Evolutionary conservation across 768 basidiomycete genomes (phyloP), one percentile per base, ranked within the genome.

Genomic region (Lactarius tabidus): DNA sequence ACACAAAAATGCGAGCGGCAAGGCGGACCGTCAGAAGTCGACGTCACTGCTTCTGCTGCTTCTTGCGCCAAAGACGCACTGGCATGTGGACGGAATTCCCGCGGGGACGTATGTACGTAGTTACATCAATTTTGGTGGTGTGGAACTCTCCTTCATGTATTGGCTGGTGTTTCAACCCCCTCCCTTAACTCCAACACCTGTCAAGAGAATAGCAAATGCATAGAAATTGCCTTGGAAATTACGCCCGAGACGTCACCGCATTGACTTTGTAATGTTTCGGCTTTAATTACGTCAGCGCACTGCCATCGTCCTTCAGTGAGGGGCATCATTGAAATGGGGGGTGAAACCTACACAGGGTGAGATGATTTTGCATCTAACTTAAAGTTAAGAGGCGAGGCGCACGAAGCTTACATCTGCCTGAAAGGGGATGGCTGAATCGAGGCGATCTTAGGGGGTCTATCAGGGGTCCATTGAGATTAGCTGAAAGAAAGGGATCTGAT

Each of bases 1-100:
- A 48, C 41, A 48, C 56, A 12, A 41, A 29, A 18, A 28, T 33
- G 53, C 20, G 7, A 29, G 36, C 20, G 57, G 26, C 10, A 38
- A 26, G 38, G 31, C 38, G 31, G 43, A 12, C 5, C n/a, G 51
- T 45, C 23, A 4, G 29, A 41, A 41, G 23, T 48, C 54, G 59
- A 65, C 64, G 64, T 65, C 64, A 65, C 62, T 26, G 1, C 2
- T 41, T 33, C 20, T 41, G 23, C 15, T 26, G n/a, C 12, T 33
- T 36, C 36, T 17, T 33, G 9, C 55, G 12, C 26, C 10, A 51
- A 26, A 15, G 48, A 23, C 10, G 12, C n/a, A 23, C 5, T n/a
- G n/a, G 14, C 48, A 17, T 23, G 45, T 1, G 45, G 45, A 51
- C 48, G 64, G 64, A 65, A 57, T 57, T 61, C 29, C 2, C 41